Conservation (phyloP, 306 rosid species). For the Parietaria judaica region DNA sequence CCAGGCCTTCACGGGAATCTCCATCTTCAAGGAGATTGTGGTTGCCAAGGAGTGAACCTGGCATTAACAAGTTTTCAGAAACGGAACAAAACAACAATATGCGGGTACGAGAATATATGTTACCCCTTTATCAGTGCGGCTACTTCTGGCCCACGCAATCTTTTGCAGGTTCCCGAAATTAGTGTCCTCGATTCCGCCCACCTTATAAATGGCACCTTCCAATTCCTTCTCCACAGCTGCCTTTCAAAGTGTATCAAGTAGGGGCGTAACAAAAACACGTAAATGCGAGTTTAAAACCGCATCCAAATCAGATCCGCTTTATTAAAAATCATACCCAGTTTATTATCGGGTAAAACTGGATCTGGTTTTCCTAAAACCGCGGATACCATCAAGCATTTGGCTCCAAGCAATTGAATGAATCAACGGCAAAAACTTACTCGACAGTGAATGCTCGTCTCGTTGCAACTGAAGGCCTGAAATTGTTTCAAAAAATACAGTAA, state of each 20-base stretch:
- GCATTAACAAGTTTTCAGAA: neutral
- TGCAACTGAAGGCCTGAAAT: conserved; percentile 79
- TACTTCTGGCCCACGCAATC: conserved; percentile 85
- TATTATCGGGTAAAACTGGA: too few species aligned
- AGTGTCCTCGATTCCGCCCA: conserved; percentile 74
- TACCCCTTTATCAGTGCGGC: conserved; percentile 98
- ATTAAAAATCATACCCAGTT: neutral
- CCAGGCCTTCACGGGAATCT: conserved; percentile 72
- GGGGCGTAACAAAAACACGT: conserved; percentile 15
- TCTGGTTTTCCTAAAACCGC: neutral
- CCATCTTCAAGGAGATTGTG: conserved; percentile 80
- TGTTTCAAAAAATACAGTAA: neutral
- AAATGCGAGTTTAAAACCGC: conserved; percentile 18
- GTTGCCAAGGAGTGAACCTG: conserved; percentile 92
- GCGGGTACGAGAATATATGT: conserved; percentile 15
- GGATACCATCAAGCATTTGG: neutral
- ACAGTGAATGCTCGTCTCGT: conserved; percentile 41
- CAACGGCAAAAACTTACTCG: conserved; percentile 39
- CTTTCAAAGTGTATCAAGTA: neutral
- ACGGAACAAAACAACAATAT: neutral
- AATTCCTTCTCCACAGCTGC: conserved; percentile 83
- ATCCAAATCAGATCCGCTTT: conserved; percentile 25
- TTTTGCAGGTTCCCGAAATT: conserved; percentile 73
- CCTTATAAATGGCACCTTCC: conserved; percentile 74
- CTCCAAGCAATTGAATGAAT: too few species aligned